Evolutionary conservation across 2,329 filamentous ascomycete genomes (phyloP), one percentile per base, ranked within the genome.

Genomic region (Neurospora sp.): DNA sequence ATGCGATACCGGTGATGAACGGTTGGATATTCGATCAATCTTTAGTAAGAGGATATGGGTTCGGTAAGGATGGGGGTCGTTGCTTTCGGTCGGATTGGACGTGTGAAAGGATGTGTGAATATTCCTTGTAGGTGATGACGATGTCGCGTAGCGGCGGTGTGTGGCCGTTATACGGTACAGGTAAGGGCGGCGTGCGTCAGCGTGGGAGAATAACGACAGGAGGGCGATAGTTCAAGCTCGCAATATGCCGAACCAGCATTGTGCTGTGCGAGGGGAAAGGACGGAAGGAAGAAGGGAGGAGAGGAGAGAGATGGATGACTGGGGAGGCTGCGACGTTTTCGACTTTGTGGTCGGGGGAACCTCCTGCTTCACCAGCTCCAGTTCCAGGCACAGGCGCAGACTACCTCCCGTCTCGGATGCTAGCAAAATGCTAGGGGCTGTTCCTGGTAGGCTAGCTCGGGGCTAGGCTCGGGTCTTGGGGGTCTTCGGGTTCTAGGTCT

Each of bases 201-300:
- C 73, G 68, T 17, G 72, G 69, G 37, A 71, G 65, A 52, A 62
- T 71, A 37, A 62, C 52, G 28, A 36, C 52, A 62, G 67, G 66
- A 62, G 73, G 69, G 23, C 68, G 71, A 41, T 33, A 46, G 17
- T 38, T 66, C 37, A 39, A 69, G 62, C 46, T 70, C 33, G 67
- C 68, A 66, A 67, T 57, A 68, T 69, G 72, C 65, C 66, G 70
- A 71, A 71, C 67, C 46, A 68, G 72, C 72, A 74, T 74, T 70
- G 72, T 71, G 66, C 52, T 68, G 38, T 65, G 23, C 38, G 39
- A 69, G 43, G 68, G 46, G 65, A 36, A 43, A 57, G 8, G 28
- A 62, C 12, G 12, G 15, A 17, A 36, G 23, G 15, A 62, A 2
- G 52, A 62, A 36, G 28, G 28, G 28, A 33, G 52, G 6, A 33